phyloP scores from a whole-genome alignment of 257 asterid species.

The Orobanche coerulescens region DNA sequence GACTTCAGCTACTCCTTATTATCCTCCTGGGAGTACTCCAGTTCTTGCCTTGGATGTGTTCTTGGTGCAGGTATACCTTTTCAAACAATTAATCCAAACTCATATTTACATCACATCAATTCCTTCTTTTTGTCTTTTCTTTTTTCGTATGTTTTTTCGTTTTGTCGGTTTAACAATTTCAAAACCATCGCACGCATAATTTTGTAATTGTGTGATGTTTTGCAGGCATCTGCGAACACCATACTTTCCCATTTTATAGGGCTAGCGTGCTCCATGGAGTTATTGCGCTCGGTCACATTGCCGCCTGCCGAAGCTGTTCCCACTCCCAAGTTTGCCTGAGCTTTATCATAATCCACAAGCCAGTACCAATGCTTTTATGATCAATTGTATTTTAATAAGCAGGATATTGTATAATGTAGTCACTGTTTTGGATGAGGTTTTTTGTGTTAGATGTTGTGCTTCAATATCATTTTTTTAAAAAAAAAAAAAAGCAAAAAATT shows the following conservation, averaged over 20 bases:
- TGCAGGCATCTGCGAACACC: constrained; percentile 90
- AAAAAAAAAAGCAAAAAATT: too few relatives aligned
- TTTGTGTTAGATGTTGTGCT: background rate
- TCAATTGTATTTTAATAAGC: constrained; percentile 11
- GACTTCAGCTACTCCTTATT: constrained; percentile 74
- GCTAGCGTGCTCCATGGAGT: constrained; percentile 70
- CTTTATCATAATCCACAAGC: constrained; percentile 10
- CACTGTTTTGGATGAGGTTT: constrained; percentile 3
- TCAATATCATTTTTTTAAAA: too few relatives aligned
- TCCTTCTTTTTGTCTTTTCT: too few relatives aligned
- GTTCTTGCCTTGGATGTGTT: constrained; percentile 94
- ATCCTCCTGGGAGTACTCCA: constrained; percentile 69
- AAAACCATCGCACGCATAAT: background rate
- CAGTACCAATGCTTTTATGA: too few relatives aligned
- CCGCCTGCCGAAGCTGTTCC: constrained; percentile 63
- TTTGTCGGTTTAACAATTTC: background rate
- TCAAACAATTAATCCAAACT: background rate
- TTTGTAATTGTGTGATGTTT: background rate
- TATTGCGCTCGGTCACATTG: constrained; percentile 83
- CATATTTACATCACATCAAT: constrained; percentile 8
- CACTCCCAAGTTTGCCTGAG: constrained; percentile 56
- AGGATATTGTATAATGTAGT: background rate
- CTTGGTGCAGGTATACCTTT: constrained; percentile 76
- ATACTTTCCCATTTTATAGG: constrained; percentile 91
- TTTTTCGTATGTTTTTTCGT: background rate